Percentiles rank a stretch among this genome's conserved stretches.
These are phyloP conservation scores for Danielozyma ontarioensis DNA, from an alignment of 805 yeast species.

Conservation along the genomic window DNA sequence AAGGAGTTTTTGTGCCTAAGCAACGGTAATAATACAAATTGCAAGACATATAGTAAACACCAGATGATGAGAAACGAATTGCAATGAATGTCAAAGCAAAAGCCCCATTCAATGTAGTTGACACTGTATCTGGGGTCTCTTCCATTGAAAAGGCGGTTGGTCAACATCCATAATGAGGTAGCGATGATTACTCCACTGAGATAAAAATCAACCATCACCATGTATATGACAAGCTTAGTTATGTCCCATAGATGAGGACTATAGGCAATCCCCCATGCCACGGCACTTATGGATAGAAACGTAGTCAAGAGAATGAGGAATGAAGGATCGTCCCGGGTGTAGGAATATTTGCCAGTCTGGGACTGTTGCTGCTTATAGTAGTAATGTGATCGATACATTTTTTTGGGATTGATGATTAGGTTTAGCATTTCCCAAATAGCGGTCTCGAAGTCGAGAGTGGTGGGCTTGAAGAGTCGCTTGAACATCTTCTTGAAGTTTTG, in stretches of 20 bases:
- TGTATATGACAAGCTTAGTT: constrained; percentile 63
- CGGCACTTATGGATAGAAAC: constrained; percentile 65
- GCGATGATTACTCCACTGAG: constrained; percentile 65
- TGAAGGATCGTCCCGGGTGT: constrained; percentile 92
- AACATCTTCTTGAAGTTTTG: constrained; percentile 25
- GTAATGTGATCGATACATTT: constrained; percentile 76
- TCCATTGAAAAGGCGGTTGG: constrained; percentile 57
- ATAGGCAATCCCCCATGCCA: constrained; percentile 88
- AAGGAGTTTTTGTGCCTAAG: constrained; percentile 57
- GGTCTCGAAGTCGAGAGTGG: constrained; percentile 84
- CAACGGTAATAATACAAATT: constrained; percentile 70
- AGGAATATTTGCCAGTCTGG: constrained; percentile 47
- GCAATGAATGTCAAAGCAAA: constrained; percentile 91
- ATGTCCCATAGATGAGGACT: constrained; percentile 59
- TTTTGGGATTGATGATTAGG: constrained; percentile 67
- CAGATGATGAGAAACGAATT: constrained; percentile 81
- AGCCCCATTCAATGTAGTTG: constrained; percentile 77
- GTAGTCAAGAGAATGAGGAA: constrained; percentile 69
- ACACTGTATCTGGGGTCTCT: constrained; percentile 18
- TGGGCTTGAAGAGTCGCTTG: constrained; percentile 53
- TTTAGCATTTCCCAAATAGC: constrained; percentile 88
- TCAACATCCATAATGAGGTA: constrained; percentile 66
- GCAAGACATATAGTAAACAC: constrained; percentile 69
- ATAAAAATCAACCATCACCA: constrained; percentile 83
- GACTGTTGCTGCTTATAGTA: constrained; percentile 60